Conservation (phyloP, 768 basidiomycete genomes). For the Grammothele lineata region DNA sequence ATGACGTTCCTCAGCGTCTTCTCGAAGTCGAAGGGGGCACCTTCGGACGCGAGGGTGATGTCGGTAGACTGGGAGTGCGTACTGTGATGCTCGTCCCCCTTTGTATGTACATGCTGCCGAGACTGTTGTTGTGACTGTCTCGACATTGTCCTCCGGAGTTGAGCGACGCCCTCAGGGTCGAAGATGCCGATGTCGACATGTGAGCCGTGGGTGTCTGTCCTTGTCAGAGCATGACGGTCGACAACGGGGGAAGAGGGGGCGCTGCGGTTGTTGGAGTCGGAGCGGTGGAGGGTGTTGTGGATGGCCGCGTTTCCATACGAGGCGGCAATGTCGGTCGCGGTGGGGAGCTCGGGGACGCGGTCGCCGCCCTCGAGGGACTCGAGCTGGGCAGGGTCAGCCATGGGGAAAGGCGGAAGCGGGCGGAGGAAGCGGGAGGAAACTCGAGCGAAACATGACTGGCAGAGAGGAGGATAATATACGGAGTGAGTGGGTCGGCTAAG, state of each 20-base stretch:
- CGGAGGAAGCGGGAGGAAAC: background rate
- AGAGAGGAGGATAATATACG: too few species aligned
- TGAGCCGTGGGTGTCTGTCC: constrained; percentile 1
- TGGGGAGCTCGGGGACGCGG: constrained; percentile 14
- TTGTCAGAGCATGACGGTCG: background rate
- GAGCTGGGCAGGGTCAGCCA: constrained; percentile 18
- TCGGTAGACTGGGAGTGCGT: constrained; percentile 14
- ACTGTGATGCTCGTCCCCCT: background rate
- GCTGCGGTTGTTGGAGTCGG: background rate
- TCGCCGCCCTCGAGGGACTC: constrained; percentile 12
- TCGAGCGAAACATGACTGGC: too few species aligned
- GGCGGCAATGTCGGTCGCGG: constrained; percentile 9
- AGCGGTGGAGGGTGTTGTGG: constrained; percentile 3
- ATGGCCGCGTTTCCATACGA: constrained; percentile 12
- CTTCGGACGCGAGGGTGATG: constrained; percentile 16
- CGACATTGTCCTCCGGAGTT: constrained; percentile 35
- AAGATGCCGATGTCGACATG: constrained; percentile 45
- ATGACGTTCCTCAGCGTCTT: constrained; percentile 21
- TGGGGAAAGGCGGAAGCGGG: background rate
- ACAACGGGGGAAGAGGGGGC: background rate
- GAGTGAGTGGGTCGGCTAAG: too few species aligned
- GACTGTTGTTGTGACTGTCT: constrained; percentile 13
- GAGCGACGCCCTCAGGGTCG: constrained; percentile 46
- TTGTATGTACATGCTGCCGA: too few species aligned
- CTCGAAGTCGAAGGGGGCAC: constrained; percentile 28